A percentile compares a stretch with the other conserved stretches of the same genome.
Evolutionary conservation across 768 basidiomycete genomes (phyloP).

Genomic region (Tylopilus plumbeoviolaceoides): DNA sequence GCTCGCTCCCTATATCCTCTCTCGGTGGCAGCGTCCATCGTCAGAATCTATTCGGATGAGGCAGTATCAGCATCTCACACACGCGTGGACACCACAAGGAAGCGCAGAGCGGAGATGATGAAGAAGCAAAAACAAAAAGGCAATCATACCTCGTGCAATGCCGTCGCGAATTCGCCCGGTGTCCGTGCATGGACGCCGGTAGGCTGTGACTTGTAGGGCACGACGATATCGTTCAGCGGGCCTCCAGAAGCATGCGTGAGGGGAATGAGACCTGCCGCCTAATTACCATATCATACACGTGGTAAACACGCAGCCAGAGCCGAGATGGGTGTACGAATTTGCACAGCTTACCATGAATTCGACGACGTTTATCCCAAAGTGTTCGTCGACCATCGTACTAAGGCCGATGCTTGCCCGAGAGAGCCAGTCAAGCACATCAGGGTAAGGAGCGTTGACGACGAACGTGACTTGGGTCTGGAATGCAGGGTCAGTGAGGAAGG

Average conservation of each 20-base stretch:
- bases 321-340: not conserved
- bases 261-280: constrained; percentile 94
- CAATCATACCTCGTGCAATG: constrained; percentile 49
- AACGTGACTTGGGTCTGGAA: constrained; percentile 68
- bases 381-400: constrained; percentile 97
- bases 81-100: not conserved
- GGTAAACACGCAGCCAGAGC: constrained; percentile 10
- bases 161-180: constrained; percentile 59
- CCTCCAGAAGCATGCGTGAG: constrained; percentile 93
- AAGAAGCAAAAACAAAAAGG: not conserved
- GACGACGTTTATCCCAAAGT: constrained; percentile 97
- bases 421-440: constrained; percentile 66
- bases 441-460: constrained; percentile 77
- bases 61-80: constrained; percentile 10
- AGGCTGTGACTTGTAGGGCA: constrained; percentile 64
- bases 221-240: constrained; percentile 86
- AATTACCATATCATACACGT: constrained; percentile 7
- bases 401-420: constrained; percentile 77
- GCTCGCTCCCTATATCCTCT: constrained; percentile 65
- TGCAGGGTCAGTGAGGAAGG: constrained; percentile 1
- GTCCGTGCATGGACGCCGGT: constrained; percentile 85
- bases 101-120: not conserved
- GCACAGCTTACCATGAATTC: constrained; percentile 81
- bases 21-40: constrained; percentile 51
- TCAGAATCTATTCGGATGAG: constrained; percentile 34